Evolutionary conservation across 1,139 yeast species (phyloP), one percentile per base, ranked within the genome.

Genomic region (Sugiyamaella novakii): DNA sequence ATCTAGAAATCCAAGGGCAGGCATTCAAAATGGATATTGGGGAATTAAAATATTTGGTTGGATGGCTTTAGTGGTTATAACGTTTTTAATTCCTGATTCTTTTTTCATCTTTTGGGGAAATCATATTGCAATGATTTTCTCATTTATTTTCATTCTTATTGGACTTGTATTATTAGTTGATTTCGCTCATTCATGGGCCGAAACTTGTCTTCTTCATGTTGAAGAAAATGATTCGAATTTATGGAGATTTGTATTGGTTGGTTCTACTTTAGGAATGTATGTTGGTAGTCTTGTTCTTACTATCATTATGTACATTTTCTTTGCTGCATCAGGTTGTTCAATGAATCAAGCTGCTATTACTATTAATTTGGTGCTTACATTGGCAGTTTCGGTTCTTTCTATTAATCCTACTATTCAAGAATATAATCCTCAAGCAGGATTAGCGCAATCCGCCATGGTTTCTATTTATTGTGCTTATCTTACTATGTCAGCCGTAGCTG

Each of bases 131-230:
- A 85, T 89, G 38, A 70, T 88, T 4, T 84, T 89, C 61, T 87
- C 96, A 36, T 84, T 94, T 3, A 67, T 89, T 3, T 94, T 94
- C 68, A 77, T 92, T 31, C 83, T 94, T 6, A 88, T 92, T 54
- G 98, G 98, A 0, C 75, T 94, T 51, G 87, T 94, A 8, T 74
- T 94, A 45, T 71, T 94, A 47, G 98, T 94, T 25, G 98, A 94
- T 68, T 92, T 89, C 75, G 98, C 98, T 10, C 98, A 94, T 68
- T 94, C 94, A 53, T 94, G 98, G 97, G 98, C 98, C 0, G 99
- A 94, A 62, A 87, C 86, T 8, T 94, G 98, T 65, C 77, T 92
- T 49, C 92, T 85, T 58, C 87, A 88, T 61, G 88, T 92, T 43
- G 98, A 92, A 66, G 76, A 79, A 57, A 94, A 86, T 58, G 96